Percentiles rank a stretch among this genome's conserved stretches.
phyloP scores from a whole-genome alignment of 768 basidiomycete genomes.

The Leccinum variicolor region DNA sequence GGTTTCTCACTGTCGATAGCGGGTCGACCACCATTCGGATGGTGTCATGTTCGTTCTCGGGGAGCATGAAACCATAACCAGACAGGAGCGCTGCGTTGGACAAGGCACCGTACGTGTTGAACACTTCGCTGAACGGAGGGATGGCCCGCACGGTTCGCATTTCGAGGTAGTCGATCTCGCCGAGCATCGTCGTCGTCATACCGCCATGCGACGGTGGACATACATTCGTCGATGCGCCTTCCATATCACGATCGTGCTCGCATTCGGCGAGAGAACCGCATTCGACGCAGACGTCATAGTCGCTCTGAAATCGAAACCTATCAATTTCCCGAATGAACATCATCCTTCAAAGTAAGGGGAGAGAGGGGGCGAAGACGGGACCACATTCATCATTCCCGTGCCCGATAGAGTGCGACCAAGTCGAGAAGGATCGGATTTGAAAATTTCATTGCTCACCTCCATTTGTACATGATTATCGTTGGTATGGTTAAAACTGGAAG shows the following conservation, averaged over 20 bases:
- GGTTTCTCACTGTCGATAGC: constrained; percentile 10
- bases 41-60: constrained; percentile 67
- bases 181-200: constrained; percentile 4
- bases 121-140: constrained; percentile 52
- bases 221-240: not conserved
- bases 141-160: constrained; percentile 64
- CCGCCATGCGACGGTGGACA: constrained; percentile 14
- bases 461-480: constrained; percentile 69
- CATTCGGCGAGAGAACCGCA: constrained; percentile 73
- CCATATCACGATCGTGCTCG: constrained; percentile 50
- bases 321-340: constrained; percentile 8
- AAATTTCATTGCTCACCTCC: constrained; percentile 46
- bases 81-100: constrained; percentile 63
- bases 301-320: constrained; percentile 44
- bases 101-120: constrained; percentile 74
- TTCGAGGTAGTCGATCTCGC: constrained; percentile 47
- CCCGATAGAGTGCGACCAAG: constrained; percentile 20
- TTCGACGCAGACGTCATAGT: constrained; percentile 66
- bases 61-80: constrained; percentile 73
- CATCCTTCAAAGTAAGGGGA: constrained; percentile 1
- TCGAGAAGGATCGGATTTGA: constrained; percentile 11
- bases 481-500: constrained; percentile 66
- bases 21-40: constrained; percentile 34
- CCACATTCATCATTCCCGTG: not conserved
- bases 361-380: not conserved